phyloP scores from a whole-genome alignment of 2,329 filamentous ascomycete genomes.

The Aspergillus cejpii region DNA sequence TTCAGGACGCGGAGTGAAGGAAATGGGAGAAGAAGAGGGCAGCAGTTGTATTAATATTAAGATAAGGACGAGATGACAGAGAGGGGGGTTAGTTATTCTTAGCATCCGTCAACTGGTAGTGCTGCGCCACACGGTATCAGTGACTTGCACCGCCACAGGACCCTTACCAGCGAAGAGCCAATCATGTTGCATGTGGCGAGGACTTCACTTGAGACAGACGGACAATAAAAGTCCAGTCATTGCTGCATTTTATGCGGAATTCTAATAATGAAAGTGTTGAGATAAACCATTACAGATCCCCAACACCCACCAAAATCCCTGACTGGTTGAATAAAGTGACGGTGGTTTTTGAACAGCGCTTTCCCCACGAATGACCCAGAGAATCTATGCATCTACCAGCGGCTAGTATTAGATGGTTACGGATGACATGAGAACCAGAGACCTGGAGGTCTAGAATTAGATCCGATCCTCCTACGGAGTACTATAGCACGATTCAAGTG shows the following conservation, averaged over 20 bases:
- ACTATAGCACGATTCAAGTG: neutral
- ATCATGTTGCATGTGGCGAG: slow-evolving; percentile 5
- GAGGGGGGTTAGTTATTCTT: neutral
- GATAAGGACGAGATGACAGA: slow-evolving; percentile 3
- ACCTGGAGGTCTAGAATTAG: neutral
- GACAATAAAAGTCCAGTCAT: no score
- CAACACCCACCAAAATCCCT: neutral
- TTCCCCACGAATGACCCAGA: neutral
- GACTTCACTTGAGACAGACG: neutral
- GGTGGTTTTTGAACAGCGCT: slow-evolving; percentile 5
- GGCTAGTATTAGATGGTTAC: neutral
- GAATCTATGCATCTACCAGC: neutral
- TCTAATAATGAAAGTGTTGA: neutral
- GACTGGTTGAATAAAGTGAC: neutral
- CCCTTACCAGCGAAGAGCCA: neutral
- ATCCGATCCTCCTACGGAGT: neutral
- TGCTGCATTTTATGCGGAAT: neutral
- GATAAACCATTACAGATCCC: neutral
- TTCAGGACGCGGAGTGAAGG: no score
- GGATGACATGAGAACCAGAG: neutral
- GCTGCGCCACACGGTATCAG: slow-evolving; percentile 22
- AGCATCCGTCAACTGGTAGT: slow-evolving; percentile 3
- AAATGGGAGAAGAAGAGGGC: no score
- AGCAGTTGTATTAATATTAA: neutral
- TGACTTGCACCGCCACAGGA: slow-evolving; percentile 22